Percentiles rank a stretch among this genome's conserved stretches.
These are phyloP conservation scores for Coelastrella sp. DNA, from an alignment of 139 green algal species.

Conservation along the genomic window DNA sequence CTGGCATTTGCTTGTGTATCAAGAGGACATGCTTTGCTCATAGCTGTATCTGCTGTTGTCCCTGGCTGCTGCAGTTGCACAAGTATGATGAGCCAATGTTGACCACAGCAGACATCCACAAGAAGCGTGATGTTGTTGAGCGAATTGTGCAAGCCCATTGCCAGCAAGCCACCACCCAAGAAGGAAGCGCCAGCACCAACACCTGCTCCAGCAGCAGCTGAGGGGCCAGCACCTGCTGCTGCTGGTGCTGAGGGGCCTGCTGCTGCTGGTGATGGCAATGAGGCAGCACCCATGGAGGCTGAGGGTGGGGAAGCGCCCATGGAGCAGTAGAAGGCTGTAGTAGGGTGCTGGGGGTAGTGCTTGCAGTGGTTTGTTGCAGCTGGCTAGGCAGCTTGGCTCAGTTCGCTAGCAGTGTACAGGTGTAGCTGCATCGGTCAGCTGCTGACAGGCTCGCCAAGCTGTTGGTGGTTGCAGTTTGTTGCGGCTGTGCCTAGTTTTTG, in stretches of 20 bases:
- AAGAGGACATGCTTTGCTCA: too few relatives aligned
- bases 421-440: too few relatives aligned
- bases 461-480: too few relatives aligned
- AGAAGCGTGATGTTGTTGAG: constrained; percentile 90
- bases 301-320: constrained; percentile 3
- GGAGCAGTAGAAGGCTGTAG: constrained; percentile 29
- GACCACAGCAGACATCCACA: constrained; percentile 85
- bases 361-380: too few relatives aligned
- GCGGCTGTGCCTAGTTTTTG: too few relatives aligned
- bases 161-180: constrained; percentile 85
- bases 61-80: constrained; percentile 34
- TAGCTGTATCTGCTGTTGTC: neutral
- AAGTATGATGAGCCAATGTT: constrained; percentile 86
- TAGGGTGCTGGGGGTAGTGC: too few relatives aligned
- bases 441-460: too few relatives aligned
- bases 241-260: neutral
- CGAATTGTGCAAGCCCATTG: constrained; percentile 89
- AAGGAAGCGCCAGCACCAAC: constrained; percentile 47
- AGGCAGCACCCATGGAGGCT: neutral
- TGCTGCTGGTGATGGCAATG: neutral
- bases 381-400: too few relatives aligned
- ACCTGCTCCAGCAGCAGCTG: constrained; percentile 41
- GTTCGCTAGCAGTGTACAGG: too few relatives aligned
- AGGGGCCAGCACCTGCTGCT: neutral
- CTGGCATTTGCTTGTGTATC: too few relatives aligned